Conservation (phyloP, 2,329 filamentous ascomycete genomes). For the Calonectria crousiana region DNA sequence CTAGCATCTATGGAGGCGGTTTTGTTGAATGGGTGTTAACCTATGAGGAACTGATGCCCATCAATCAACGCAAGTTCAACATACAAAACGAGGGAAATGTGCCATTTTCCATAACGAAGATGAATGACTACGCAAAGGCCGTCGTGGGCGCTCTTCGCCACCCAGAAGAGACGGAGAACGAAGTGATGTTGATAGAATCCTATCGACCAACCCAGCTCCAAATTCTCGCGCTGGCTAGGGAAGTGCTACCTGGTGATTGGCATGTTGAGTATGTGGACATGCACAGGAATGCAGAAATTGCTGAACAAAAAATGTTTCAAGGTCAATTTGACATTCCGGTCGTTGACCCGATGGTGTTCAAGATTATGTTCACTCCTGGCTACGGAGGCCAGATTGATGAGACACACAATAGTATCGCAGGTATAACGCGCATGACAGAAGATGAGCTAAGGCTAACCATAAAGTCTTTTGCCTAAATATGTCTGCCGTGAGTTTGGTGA, state of each 20-base stretch:
- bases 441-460: background rate
- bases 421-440: background rate
- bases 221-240: background rate
- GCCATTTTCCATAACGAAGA: background rate
- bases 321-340: background rate
- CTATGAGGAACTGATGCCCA: background rate
- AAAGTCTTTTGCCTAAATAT: background rate
- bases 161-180: background rate
- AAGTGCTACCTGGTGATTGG: background rate
- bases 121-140: background rate
- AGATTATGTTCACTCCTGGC: background rate
- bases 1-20: background rate
- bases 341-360: background rate
- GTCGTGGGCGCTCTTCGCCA: background rate
- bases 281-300: background rate
- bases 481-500: too few species aligned
- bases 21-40: background rate
- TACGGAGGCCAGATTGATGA: background rate
- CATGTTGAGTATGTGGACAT: background rate
- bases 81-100: background rate
- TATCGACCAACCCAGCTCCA: background rate
- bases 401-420: background rate
- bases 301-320: background rate
- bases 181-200: background rate
- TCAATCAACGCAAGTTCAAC: background rate